Percentiles rank a stretch among this genome's conserved stretches.
Evolutionary conservation across 371 early-diverging fungal species (phyloP).

Genomic region (Smittium mucronatum): DNA sequence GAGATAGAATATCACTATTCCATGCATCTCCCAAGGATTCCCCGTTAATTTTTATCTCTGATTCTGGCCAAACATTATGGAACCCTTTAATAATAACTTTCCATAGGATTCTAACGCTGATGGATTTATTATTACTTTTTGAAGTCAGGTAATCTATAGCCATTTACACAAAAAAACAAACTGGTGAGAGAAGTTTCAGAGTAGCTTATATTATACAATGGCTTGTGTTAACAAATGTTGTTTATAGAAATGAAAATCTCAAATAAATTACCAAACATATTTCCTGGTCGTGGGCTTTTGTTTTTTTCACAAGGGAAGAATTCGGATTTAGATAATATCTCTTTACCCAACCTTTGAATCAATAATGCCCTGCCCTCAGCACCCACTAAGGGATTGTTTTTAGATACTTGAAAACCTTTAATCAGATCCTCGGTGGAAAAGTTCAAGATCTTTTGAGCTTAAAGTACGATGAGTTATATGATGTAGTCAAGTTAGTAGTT

Average conservation of each 20-base stretch:
- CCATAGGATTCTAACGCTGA: constrained; percentile 58
- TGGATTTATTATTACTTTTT: constrained; percentile 27
- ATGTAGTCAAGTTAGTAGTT: too few species aligned
- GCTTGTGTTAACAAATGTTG: neutral
- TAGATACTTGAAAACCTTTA: constrained; percentile 65
- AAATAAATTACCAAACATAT: constrained; percentile 40
- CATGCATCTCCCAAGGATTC: constrained; percentile 81
- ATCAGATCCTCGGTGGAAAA: constrained; percentile 47
- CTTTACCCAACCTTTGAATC: constrained; percentile 50
- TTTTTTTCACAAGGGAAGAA: constrained; percentile 43
- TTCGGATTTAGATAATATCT: constrained; percentile 37
- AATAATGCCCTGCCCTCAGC: constrained; percentile 62
- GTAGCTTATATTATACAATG: neutral
- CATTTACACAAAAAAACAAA: neutral
- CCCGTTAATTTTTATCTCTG: constrained; percentile 57
- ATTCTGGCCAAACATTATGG: constrained; percentile 59
- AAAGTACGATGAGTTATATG: too few species aligned
- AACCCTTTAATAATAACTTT: constrained; percentile 61
- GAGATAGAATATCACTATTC: constrained; percentile 48
- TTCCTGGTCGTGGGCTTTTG: constrained; percentile 54
- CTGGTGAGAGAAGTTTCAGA: neutral
- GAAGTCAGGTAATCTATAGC: constrained; percentile 36
- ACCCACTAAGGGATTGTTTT: constrained; percentile 68
- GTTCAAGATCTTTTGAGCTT: constrained; percentile 12
- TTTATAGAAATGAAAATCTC: constrained; percentile 30